phyloP scores from a whole-genome alignment of 306 rosid genomes.

The Corylus avellana region DNA sequence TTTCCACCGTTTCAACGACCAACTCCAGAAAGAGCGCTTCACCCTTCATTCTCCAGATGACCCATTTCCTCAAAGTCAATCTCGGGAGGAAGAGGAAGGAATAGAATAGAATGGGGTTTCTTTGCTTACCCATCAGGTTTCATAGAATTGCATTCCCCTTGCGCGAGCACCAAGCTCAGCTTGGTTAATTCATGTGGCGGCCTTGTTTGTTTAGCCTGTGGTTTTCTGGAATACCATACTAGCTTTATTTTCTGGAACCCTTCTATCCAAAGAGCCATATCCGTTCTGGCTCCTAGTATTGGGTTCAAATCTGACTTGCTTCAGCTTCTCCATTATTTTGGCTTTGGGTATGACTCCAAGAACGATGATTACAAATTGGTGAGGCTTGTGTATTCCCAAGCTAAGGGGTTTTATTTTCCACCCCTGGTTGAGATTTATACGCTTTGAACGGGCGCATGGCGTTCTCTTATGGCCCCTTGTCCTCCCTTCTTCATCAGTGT shows the following conservation, averaged over 20 bases:
- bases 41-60: background rate
- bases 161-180: background rate
- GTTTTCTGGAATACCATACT: background rate
- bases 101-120: background rate
- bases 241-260: background rate
- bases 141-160: background rate
- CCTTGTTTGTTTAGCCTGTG: background rate
- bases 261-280: background rate
- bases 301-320: too few species aligned
- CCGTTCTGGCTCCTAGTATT: background rate
- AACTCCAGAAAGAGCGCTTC: background rate
- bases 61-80: background rate
- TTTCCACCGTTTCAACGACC: background rate
- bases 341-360: background rate
- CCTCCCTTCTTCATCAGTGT: background rate
- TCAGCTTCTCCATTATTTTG: background rate
- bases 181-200: background rate
- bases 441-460: background rate
- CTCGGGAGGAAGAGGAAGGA: background rate
- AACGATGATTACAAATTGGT: background rate
- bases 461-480: background rate
- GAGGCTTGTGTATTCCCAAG: too few species aligned
- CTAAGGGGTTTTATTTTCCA: background rate
- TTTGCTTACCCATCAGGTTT: background rate
- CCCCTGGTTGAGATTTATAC: background rate